A percentile compares a stretch with the other conserved stretches of the same genome.
These are phyloP conservation scores for Mucor mucedo DNA, from an alignment of 371 early-diverging fungal genomes.

Conservation along the genomic window DNA sequence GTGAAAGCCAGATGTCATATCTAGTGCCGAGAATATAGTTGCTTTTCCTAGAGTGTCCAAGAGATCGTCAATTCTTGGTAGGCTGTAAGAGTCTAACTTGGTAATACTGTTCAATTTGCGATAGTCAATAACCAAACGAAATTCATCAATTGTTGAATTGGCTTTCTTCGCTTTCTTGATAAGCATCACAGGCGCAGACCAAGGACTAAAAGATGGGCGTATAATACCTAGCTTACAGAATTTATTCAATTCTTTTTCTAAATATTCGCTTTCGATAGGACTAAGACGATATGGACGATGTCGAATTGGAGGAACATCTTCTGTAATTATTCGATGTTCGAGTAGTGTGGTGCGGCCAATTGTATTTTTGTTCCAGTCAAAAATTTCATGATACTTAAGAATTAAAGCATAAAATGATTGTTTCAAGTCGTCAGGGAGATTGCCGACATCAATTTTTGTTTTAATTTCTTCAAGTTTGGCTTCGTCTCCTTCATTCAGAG, in stretches of 20 bases:
- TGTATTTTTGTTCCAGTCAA: conserved; percentile 3
- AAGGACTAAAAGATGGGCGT: conserved; percentile 15
- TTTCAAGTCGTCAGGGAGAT: too few species aligned
- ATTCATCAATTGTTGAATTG: conserved; percentile 25
- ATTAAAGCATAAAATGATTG: neutral
- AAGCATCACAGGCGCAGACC: conserved; percentile 45
- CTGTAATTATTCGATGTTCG: too few species aligned
- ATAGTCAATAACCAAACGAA: conserved; percentile 39
- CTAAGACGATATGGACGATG: conserved; percentile 16
- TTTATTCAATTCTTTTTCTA: conserved; percentile 14
- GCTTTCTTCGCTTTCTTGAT: conserved; percentile 49
- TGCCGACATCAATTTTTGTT: too few species aligned
- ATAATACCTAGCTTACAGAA: conserved; percentile 21
- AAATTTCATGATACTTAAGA: neutral
- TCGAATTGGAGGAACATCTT: too few species aligned
- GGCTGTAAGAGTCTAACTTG: conserved; percentile 36
- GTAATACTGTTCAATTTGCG: conserved; percentile 46
- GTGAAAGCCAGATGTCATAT: conserved; percentile 40
- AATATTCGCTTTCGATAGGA: conserved; percentile 12
- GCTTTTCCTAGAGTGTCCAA: conserved; percentile 33
- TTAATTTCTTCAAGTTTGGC: too few species aligned
- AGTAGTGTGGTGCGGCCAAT: too few species aligned
- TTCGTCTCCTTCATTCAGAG: too few species aligned
- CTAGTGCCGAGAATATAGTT: too few species aligned
- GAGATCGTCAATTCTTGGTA: conserved; percentile 46